Conservation (phyloP, 352 stramenopile species). For the Phytophthora sp. region DNA sequence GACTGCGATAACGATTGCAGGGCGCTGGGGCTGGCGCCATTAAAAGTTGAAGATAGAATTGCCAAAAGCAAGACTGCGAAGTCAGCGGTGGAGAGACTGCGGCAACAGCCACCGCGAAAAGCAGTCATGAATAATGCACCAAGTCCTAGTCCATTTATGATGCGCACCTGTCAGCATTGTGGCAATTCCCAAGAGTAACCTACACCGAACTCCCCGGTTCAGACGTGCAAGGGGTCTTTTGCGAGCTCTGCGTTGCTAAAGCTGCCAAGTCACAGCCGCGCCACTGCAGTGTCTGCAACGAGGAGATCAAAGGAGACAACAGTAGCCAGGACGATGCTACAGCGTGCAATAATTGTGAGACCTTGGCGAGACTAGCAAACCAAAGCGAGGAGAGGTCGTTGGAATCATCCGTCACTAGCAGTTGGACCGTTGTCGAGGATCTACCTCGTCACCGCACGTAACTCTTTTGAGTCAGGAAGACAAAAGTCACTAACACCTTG, state of each 20-base stretch:
- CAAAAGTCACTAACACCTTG: too few species aligned
- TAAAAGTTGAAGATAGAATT: background rate
- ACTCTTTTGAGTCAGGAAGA: too few species aligned
- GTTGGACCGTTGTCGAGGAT: background rate
- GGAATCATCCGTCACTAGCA: background rate
- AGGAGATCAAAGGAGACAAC: background rate
- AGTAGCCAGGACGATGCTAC: background rate
- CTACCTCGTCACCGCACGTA: background rate
- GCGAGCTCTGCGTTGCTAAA: background rate
- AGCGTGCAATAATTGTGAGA: background rate
- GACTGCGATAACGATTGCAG: background rate
- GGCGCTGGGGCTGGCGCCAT: background rate
- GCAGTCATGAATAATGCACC: background rate
- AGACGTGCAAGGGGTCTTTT: background rate
- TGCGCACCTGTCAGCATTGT: background rate
- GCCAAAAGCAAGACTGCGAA: background rate
- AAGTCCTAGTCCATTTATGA: background rate
- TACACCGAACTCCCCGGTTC: background rate
- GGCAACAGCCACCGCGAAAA: background rate
- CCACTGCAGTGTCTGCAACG: background rate
- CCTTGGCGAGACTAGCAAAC: background rate
- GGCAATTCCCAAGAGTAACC: background rate
- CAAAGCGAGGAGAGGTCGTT: background rate
- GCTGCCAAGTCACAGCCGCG: background rate
- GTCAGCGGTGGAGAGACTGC: background rate